Percentiles rank a stretch among this genome's conserved stretches.
Evolutionary conservation across 768 basidiomycete species (phyloP).

Genomic region (Thelephora aurantiotincta): DNA sequence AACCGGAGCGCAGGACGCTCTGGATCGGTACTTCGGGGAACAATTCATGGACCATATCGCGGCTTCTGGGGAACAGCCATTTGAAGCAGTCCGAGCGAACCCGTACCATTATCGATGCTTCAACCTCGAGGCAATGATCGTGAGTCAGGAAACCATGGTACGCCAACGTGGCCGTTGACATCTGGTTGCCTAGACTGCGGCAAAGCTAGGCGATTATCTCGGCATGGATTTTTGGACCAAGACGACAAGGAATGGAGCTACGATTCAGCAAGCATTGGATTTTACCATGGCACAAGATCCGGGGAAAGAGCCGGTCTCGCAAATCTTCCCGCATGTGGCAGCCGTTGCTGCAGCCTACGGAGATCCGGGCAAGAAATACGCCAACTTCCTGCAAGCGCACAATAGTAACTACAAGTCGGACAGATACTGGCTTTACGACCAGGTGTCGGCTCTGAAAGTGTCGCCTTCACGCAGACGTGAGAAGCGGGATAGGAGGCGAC

Average conservation of each 20-base stretch:
- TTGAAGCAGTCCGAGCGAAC: slow-evolving; percentile 38
- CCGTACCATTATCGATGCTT: slow-evolving; percentile 46
- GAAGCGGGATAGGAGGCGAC: slow-evolving; percentile 10
- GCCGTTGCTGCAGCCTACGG: slow-evolving; percentile 38
- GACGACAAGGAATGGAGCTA: slow-evolving; percentile 33
- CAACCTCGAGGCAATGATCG: slow-evolving; percentile 44
- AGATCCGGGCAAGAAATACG: slow-evolving; percentile 36
- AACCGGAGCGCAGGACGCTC: slow-evolving; percentile 21
- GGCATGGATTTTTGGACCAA: slow-evolving; percentile 32
- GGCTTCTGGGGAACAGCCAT: slow-evolving; percentile 39
- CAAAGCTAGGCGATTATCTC: slow-evolving; percentile 38
- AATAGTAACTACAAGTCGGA: slow-evolving; percentile 19
- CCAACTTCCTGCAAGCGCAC: slow-evolving; percentile 24
- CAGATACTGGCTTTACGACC: slow-evolving; percentile 35
- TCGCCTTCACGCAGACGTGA: slow-evolving; percentile 19
- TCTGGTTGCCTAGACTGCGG: slow-evolving; percentile 26
- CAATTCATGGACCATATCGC: slow-evolving; percentile 35
- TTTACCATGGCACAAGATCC: slow-evolving; percentile 29
- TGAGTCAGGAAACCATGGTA: slow-evolving; percentile 15
- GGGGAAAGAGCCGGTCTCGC: slow-evolving; percentile 24
- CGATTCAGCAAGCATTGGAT: slow-evolving; percentile 39
- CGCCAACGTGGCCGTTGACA: too few species aligned
- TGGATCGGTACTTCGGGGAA: slow-evolving; percentile 27
- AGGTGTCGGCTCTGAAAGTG: slow-evolving; percentile 24
- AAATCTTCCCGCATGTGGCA: slow-evolving; percentile 35